phyloP scores from a whole-genome alignment of 768 basidiomycete genomes.

The Lactifluus pinguis region DNA sequence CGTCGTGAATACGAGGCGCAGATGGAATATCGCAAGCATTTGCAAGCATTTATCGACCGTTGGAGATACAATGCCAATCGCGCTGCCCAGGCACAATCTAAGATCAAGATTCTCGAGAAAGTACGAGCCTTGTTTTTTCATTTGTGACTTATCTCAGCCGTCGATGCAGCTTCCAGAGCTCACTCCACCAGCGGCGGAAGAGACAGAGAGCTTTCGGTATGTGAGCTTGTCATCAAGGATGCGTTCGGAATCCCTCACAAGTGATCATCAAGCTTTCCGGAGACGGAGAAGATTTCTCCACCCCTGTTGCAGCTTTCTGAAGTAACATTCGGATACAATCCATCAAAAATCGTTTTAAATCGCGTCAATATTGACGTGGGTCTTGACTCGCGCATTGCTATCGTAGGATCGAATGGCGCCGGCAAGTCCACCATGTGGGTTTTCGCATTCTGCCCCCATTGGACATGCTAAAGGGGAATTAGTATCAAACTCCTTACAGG shows the following conservation, averaged over 20 bases:
- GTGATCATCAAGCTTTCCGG: conserved; percentile 59
- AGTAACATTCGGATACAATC: conserved; percentile 80
- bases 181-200: conserved; percentile 86
- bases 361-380: conserved; percentile 84
- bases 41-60: conserved; percentile 96
- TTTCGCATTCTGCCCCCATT: neutral
- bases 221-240: conserved; percentile 9
- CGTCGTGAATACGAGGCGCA: conserved; percentile 95
- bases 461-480: neutral
- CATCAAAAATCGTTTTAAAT: conserved; percentile 68
- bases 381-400: conserved; percentile 88
- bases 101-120: conserved; percentile 68
- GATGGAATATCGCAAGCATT: conserved; percentile 87
- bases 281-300: conserved; percentile 95
- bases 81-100: conserved; percentile 79
- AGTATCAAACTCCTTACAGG: conserved; percentile 92
- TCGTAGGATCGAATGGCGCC: conserved; percentile 92
- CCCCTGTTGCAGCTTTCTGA: conserved; percentile 89
- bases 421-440: conserved; percentile 91
- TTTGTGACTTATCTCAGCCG: neutral
- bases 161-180: conserved; percentile 71
- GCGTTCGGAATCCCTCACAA: neutral
- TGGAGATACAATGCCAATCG: conserved; percentile 98
- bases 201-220: conserved; percentile 86
- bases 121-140: conserved; percentile 26